phyloP scores from a whole-genome alignment of 2,329 filamentous ascomycete genomes.

The Fusarium duplospermum region DNA sequence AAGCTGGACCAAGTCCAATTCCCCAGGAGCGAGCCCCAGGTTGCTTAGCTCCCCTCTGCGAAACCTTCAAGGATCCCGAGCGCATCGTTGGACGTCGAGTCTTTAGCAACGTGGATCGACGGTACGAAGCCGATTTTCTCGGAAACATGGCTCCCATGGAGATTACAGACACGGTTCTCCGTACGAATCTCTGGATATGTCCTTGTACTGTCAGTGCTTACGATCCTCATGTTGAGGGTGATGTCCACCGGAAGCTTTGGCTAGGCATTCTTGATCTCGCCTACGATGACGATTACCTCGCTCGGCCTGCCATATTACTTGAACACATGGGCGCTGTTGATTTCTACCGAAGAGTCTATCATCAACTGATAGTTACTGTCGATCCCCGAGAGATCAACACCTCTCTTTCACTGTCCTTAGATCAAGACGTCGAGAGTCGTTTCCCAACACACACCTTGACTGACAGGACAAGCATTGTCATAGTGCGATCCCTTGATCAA shows the following conservation, averaged over 20 bases:
- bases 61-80: conserved; percentile 24
- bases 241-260: conserved; percentile 11
- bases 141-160: conserved; percentile 34
- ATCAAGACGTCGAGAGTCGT: not conserved
- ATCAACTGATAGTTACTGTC: conserved; percentile 26
- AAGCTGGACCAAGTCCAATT: not conserved
- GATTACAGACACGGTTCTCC: conserved; percentile 34
- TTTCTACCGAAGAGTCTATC: conserved; percentile 34
- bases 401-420: not conserved
- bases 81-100: conserved; percentile 32
- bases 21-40: conserved; percentile 14
- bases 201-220: conserved; percentile 24
- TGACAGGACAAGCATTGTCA: not conserved
- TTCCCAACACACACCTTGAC: not conserved
- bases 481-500: not conserved
- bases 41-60: conserved; percentile 27
- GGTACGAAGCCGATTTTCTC: conserved; percentile 33
- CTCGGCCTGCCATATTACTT: conserved; percentile 35
- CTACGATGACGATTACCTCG: conserved; percentile 36
- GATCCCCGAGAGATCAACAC: conserved; percentile 17
- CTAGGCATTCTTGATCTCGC: conserved; percentile 39
- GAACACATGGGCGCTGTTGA: conserved; percentile 29
- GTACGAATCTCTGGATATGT: conserved; percentile 34
- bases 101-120: conserved; percentile 26
- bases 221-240: not conserved